Base-by-base conservation (phyloP, 2,329 filamentous ascomycete genomes). In the Thermothelomyces thermophilus region DNA sequence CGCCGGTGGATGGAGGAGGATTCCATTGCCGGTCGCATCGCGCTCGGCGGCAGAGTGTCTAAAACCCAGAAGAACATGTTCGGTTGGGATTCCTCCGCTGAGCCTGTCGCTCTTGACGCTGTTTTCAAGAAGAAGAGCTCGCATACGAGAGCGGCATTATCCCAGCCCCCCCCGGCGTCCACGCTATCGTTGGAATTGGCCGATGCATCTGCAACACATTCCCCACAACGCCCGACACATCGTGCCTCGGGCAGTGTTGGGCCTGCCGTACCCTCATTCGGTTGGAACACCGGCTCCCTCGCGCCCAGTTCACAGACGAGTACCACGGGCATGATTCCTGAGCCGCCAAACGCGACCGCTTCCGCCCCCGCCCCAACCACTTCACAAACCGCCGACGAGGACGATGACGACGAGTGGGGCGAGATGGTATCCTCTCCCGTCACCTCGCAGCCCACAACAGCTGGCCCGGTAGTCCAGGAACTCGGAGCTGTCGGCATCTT, bases 1-100 rank as follows among this genome's bases (percentile, higher is more conserved):
- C 72, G 76, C 22, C 72, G 79, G 22, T 86, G 82, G 82, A 81
- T 84, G 73, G 78, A 83, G 57, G 77, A 84, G 57, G 80, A 82
- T 56, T 77, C 77, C 0, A 76, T 79, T 24, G 69, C 75, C 2
- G 77, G 79, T 1, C 73, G 73, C 41, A 65, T 71, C 11, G 68
- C 68, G 1, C 63, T 76, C 9, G 73, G 72, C 7, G 71, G 71
- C 20, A 58, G 70, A 0, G 65, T 69, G 41, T 63, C 63, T 16
- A 69, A 71, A 16, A 74, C 72, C 34, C 70, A 69, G 5, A 73
- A 70, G 50, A 72, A 71, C 30, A 71, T 77, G 56, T 84, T 84
- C 63, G 78, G 80, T 26, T 84, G 81, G 81, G 76, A 82, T 55
- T 74, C 73, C 13, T 69, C 71, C 16, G 71, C 73, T 0, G 70